These are phyloP conservation scores for Neonectria sp. DNA, from an alignment of 2,329 filamentous ascomycete species.

Conservation along the genomic window DNA sequence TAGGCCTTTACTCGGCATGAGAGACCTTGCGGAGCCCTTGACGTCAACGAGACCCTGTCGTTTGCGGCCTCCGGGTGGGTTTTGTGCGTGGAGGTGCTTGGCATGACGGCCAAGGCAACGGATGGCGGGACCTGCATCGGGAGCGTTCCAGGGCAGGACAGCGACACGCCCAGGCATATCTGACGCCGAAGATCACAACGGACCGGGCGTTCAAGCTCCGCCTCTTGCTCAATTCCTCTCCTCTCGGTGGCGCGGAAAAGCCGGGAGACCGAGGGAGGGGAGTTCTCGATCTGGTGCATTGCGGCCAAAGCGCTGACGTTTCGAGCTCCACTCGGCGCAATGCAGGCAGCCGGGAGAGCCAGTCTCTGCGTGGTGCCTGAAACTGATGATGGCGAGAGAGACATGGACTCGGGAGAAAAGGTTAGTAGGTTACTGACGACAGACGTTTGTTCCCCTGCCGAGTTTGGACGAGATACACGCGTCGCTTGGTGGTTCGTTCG, in stretches of 20 bases:
- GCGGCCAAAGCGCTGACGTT: conserved; percentile 29
- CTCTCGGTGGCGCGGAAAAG: conserved; percentile 1
- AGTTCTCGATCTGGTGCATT: not conserved
- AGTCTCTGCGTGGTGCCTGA: conserved; percentile 5
- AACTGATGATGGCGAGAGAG: conserved; percentile 16
- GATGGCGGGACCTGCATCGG: not conserved
- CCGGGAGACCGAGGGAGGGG: not conserved
- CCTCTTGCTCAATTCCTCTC: not conserved
- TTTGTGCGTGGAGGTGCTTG: not conserved
- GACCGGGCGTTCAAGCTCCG: not conserved
- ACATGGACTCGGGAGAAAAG: not conserved
- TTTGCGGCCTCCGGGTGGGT: not conserved
- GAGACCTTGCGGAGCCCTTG: not conserved
- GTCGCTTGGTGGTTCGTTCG: conserved; percentile 32
- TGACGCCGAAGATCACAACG: no score
- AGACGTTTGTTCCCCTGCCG: conserved; percentile 1
- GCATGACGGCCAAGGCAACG: not conserved
- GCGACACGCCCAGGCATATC: conserved; percentile 4
- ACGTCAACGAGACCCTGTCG: not conserved
- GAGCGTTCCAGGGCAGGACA: not conserved
- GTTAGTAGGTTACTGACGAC: not conserved
- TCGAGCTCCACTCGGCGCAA: conserved; percentile 21
- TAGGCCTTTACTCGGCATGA: not conserved
- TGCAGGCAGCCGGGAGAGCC: conserved; percentile 6
- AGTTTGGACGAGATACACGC: conserved; percentile 19